Evolutionary conservation across 1,284 basidiomycete genomes (phyloP).

Genomic region (Ganoderma boninense): DNA sequence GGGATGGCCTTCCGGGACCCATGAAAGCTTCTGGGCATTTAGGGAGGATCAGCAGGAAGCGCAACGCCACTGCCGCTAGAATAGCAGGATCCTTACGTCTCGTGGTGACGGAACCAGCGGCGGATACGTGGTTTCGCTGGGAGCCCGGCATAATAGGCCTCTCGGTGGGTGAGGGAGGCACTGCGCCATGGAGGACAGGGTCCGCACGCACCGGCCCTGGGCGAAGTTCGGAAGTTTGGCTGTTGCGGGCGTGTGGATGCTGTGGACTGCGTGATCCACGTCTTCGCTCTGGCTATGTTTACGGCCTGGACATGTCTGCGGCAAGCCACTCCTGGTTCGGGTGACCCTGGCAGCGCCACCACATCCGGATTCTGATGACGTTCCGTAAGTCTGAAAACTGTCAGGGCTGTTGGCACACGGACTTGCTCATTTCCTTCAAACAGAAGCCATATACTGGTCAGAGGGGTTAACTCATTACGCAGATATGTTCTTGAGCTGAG

Average conservation of each 20-base stretch:
- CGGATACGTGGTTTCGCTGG: neutral
- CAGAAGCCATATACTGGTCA: too few relatives aligned
- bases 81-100: neutral
- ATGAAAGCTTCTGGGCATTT: slow-evolving; percentile 4
- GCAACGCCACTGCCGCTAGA: neutral
- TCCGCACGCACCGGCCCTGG: neutral
- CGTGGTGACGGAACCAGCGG: neutral
- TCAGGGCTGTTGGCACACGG: neutral
- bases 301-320: neutral
- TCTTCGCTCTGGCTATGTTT: neutral
- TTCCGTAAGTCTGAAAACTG: neutral
- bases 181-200: neutral
- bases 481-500: too few relatives aligned
- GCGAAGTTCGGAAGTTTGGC: neutral
- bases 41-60: slow-evolving; percentile 8
- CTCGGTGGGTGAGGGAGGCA: neutral
- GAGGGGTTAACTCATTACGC: neutral
- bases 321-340: neutral
- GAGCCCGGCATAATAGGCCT: neutral
- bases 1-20: neutral
- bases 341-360: too few relatives aligned
- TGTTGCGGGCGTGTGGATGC: neutral
- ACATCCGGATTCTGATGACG: neutral
- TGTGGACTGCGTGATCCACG: neutral
- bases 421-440: too few relatives aligned